These are phyloP conservation scores for Exophiala oligosperma DNA, from an alignment of 2,329 filamentous ascomycete species.

Conservation along the genomic window DNA sequence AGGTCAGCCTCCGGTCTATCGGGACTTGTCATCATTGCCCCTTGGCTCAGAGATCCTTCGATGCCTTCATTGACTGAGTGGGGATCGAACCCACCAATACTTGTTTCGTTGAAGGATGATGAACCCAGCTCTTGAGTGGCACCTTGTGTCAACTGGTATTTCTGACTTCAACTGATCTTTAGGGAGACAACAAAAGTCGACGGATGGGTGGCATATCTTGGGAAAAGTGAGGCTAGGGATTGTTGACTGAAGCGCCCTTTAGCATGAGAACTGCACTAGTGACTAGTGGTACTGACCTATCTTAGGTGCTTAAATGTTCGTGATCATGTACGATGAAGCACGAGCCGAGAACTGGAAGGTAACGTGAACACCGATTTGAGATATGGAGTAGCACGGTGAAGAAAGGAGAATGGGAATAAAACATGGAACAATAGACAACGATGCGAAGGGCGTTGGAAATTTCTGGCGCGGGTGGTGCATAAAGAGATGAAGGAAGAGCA, in stretches of 20 bases:
- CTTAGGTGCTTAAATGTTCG: neutral
- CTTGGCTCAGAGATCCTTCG: slow-evolving; percentile 1
- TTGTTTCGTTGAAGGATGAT: neutral
- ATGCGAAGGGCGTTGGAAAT: too few species aligned
- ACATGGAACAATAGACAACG: too few species aligned
- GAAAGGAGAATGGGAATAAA: neutral
- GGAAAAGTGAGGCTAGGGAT: too few species aligned
- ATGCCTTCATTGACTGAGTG: neutral
- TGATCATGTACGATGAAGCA: neutral
- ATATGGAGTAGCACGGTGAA: slow-evolving; percentile 2
- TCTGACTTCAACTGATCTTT: neutral
- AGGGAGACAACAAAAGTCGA: too few species aligned
- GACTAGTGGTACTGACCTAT: neutral
- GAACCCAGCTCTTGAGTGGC: neutral
- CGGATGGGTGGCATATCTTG: too few species aligned
- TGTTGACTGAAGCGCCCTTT: neutral
- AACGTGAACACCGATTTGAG: neutral
- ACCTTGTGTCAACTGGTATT: neutral
- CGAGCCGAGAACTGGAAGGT: neutral
- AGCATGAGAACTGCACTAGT: neutral
- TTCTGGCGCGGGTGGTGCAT: too few species aligned
- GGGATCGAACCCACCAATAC: neutral
- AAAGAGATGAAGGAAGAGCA: too few species aligned
- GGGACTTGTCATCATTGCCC: neutral
- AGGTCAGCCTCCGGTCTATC: neutral